Evolutionary conservation across 495 filamentous ascomycete species (phyloP).

Genomic region (Penicillium coffeae): DNA sequence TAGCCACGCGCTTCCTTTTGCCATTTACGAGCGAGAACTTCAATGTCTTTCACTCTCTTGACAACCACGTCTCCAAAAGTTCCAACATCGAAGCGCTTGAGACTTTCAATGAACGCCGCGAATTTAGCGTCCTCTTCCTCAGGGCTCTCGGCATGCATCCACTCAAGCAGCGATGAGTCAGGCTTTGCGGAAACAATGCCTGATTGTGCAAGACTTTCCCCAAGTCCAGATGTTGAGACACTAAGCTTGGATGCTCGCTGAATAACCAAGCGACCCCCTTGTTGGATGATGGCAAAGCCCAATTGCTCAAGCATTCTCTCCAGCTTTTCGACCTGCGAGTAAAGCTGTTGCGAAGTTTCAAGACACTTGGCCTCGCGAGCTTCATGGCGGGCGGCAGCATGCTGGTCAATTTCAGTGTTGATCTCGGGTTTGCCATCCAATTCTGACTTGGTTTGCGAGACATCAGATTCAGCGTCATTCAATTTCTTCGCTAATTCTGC

Average conservation of each 20-base stretch:
- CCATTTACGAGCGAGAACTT: constrained; percentile 83
- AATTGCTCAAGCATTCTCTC: constrained; percentile 76
- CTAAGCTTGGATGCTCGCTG: constrained; percentile 68
- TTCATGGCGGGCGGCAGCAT: constrained; percentile 49
- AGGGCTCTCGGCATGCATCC: constrained; percentile 66
- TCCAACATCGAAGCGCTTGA: constrained; percentile 76
- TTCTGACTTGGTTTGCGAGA: constrained; percentile 63
- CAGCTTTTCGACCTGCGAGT: constrained; percentile 71
- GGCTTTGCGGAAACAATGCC: constrained; percentile 48
- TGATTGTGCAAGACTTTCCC: constrained; percentile 59
- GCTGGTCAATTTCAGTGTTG: constrained; percentile 47
- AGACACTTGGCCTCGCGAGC: constrained; percentile 65
- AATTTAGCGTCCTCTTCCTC: constrained; percentile 70
- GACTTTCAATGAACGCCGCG: constrained; percentile 60
- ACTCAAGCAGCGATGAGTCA: constrained; percentile 69
- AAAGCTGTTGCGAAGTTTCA: constrained; percentile 77
- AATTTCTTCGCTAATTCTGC: constrained; percentile 60
- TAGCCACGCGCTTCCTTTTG: constrained; percentile 83
- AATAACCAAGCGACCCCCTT: constrained; percentile 69
- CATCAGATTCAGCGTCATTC: constrained; percentile 60
- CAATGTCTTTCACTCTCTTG: constrained; percentile 84
- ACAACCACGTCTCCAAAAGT: constrained; percentile 75
- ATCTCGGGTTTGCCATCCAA: constrained; percentile 54
- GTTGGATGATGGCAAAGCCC: constrained; percentile 73
- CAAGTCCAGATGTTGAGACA: constrained; percentile 51